Base-by-base conservation (phyloP, 768 basidiomycete genomes). In the Kwoniella botswanensis region DNA sequence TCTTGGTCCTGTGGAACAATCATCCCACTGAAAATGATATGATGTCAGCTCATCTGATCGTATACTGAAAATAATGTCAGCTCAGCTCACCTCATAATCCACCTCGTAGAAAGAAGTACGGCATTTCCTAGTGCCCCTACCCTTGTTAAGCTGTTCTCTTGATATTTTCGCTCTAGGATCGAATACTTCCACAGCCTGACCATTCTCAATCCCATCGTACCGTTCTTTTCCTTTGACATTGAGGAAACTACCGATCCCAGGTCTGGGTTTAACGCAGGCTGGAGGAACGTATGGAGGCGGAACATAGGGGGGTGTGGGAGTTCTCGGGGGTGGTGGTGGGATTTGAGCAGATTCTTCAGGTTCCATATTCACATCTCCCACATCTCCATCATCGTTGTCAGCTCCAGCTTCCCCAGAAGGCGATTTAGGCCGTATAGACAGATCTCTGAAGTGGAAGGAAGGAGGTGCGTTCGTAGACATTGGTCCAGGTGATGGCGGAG, bases 1-100 rank as follows among this genome's bases (percentile, higher is more conserved):
- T 13, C 91, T 89, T 0, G 91, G 87, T 0, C 89, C 89, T 1
- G 86, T 86, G 1, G 93, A 92, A 76, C 91, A 85, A 24, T 85
- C 84, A 81, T 95, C 93, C 85, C 91, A 89, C 93, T 96, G 82
- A 24, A 58, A 7, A 17, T 55, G 21, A 17, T 10, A 26, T 26
- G 10, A 13, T 24, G 42, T 73, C 62, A 72, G 66, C 60, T 41
- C 22, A 35, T 18, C 3, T 26, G 35, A 35, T 35, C 35, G 1
- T 17, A 21, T 52, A 9, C 13, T 15, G 17, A 17, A n/a, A 50
- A 10, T 2, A 50, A 2, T 2, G 12, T 42, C 22, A 18, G 7
- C 10, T 56, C 53, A 58, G 75, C 82, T 71, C 68, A 83, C 82
- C 68, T 78, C 77, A 54, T 79, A 83, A 10, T 72, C 65, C 1